phyloP scores from a whole-genome alignment of 129 eudicot genomes.

The Oenanthe sinensis region DNA sequence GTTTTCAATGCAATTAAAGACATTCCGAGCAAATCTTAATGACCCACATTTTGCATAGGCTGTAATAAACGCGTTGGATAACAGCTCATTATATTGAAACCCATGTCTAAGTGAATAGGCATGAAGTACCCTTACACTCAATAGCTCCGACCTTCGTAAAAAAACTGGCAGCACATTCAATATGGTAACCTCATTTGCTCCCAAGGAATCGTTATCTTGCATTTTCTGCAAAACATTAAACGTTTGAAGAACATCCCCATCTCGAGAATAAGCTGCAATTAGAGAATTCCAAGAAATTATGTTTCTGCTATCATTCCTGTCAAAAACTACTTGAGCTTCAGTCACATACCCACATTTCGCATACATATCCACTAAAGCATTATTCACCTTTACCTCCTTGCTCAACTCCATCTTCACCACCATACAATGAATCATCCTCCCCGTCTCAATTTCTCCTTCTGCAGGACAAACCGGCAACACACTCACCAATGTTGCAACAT shows the following conservation, averaged over 20 bases:
- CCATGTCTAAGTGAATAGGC: conserved; percentile 47
- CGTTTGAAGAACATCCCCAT: conserved; percentile 30
- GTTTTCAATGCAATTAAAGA: conserved; percentile 31
- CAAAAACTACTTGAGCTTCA: conserved; percentile 35
- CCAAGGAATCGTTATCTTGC: conserved; percentile 18
- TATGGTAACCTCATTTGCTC: conserved; percentile 37
- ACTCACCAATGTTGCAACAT: conserved; percentile 45
- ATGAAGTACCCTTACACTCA: conserved; percentile 51
- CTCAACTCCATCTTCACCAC: conserved; percentile 41
- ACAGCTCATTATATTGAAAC: conserved; percentile 27
- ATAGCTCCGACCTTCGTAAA: conserved; percentile 19
- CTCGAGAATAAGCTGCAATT: conserved; percentile 42
- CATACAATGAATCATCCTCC: conserved; percentile 36
- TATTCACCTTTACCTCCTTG: conserved; percentile 38
- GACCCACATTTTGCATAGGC: conserved; percentile 52
- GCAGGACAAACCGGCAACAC: conserved; percentile 42
- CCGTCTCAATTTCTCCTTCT: conserved; percentile 23
- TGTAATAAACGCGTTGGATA: conserved; percentile 45
- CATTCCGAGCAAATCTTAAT: conserved; percentile 28
- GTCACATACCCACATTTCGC: conserved; percentile 37
- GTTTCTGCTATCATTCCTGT: conserved; percentile 31
- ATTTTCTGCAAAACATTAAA: conserved; percentile 35
- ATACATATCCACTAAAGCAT: conserved; percentile 60
- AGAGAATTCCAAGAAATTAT: conserved; percentile 68
- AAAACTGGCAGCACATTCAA: conserved; percentile 46